Base-by-base conservation (phyloP, 2,329 filamentous ascomycete genomes). In the Cercospora beticola region DNA sequence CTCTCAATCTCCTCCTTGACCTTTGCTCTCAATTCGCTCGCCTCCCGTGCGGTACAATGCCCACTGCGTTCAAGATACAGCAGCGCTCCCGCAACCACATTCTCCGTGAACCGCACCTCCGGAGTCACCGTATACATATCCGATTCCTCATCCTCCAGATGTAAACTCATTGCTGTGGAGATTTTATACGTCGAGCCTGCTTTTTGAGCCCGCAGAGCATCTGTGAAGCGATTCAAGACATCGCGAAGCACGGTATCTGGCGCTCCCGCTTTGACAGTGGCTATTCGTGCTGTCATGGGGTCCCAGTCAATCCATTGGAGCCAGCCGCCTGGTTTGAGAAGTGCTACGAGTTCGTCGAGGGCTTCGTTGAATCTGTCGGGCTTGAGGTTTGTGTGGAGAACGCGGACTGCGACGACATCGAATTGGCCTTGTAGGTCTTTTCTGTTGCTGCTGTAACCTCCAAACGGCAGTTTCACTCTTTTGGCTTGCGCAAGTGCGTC, bases 261-360 rank as follows among this genome's bases (percentile, higher is more conserved):
- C 2, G 70, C 66, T 6, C 70, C 70, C 2, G 71, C 68, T 49
- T 67, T 70, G 5, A 70, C 68, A 9, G 66, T 71, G 14, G 71
- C 71, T 23, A 73, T 70, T 5, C 71, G 61, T 4, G 67, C 67
- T 18, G 71, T 72, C 33, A 69, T 63, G 3, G 70, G 71, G 43
- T 73, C 70, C 62, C 64, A 71, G 63, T 72, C 71, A 8, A 66
- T 61, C 69, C 69, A 71, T 58, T 72, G 71, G 4, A 72, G 43
- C 69, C 69, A 71, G 26, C 71, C 72, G 23, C 70, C 68, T 16
- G 72, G 72, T 23, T 67, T 65, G 3, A 74, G 65, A 4, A 74
- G 68, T 3, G 68, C 33, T 4, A 68, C 43, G 5, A 74, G 65
- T 21, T 67, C 68, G 5, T 66, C 18, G 7, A 69, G 40, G n/a